Evolutionary conservation across 495 filamentous ascomycete species (phyloP), one percentile per base, ranked within the genome.

Genomic region (Pseudevernia furfuracea): DNA sequence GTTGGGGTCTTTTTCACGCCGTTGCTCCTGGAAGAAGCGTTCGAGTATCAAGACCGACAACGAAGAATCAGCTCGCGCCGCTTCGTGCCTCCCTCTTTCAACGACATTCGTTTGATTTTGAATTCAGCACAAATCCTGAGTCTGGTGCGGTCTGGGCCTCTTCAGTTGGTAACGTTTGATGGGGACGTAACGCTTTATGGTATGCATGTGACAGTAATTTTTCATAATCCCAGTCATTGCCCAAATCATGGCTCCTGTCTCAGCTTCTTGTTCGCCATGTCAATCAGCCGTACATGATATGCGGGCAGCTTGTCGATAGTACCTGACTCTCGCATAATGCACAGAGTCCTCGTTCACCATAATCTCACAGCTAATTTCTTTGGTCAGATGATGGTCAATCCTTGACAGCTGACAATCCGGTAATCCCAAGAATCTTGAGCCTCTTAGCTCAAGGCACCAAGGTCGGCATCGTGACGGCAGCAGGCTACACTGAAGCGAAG

Each of bases 21-120:
- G 8, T 79, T 97, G 6, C 84, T 85, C 14, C 82, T 98, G 1
- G 89, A 91, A 71, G 87, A 90, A 58, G 93, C 95, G 10, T 98
- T 98, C 78, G 85, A 85, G 62, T 92, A 88, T 71, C 94, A 97
- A 74, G 94, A 98, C 74, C 71, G 78, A 53, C 86, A 84, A 56
- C 85, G 94, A 4, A 87, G 85, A 72, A 98, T 98, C 75, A 95
- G 90, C 63, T 90, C 86, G 4, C 87, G 94, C 10, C 87, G 94
- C 34, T 98, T 97, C 71, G 94, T 98, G 14, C 87, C 94, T 8
- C 95, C 95, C 0, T 96, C 91, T 17, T 98, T 98, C 82, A 98
- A 98, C 76, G 94, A 98, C 70, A 86, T 98, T 64, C 86, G 95
- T 4, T 78, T 97, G 10, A 90, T 91, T 59, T 83, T 98, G 67